Conservation (phyloP, 225 moss, liverwort and hornwort genomes). For the Takakia lepidozioides region DNA sequence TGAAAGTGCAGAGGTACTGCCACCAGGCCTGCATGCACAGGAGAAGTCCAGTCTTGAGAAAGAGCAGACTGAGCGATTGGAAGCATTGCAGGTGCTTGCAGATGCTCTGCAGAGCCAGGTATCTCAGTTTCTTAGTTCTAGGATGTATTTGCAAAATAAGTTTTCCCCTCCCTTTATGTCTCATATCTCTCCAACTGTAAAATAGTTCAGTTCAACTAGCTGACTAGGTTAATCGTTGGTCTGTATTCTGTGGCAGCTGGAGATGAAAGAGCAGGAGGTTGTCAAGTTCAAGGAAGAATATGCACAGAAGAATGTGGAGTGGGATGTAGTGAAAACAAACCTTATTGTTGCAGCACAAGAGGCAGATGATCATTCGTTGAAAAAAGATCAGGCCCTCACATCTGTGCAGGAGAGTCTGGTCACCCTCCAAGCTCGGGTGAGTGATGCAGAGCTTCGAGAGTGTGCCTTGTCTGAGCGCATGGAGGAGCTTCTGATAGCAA, state of each 20-base stretch:
- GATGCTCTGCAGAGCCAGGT: conserved; percentile 7
- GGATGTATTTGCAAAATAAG: no score
- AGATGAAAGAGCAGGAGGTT: no score
- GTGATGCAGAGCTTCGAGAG: conserved; percentile 21
- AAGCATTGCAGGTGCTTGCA: conserved; percentile 5
- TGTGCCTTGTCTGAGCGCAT: conserved; percentile 15
- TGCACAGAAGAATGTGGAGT: conserved; percentile 2
- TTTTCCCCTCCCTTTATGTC: no score
- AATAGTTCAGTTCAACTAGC: no score
- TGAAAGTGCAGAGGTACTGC: no score
- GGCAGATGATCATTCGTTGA: conserved; percentile 13
- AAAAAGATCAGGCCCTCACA: conserved; percentile 21
- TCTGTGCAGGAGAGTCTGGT: conserved; percentile 12
- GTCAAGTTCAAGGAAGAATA: no score
- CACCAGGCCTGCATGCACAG: no score
- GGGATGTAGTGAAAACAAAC: conserved; percentile 24
- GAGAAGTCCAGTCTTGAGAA: neutral
- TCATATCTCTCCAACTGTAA: no score
- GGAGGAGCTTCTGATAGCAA: conserved; percentile 16
- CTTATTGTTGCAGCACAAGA: conserved; percentile 12
- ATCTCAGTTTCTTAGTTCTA: neutral
- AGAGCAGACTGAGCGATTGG: conserved; percentile 13
- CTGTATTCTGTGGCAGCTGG: no score
- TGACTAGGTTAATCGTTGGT: no score
- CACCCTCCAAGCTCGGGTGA: conserved; percentile 23